Evolutionary conservation across 108 stramenopile genomes (phyloP).

Genomic region (Pinguiococcus pyrenoidosus): DNA sequence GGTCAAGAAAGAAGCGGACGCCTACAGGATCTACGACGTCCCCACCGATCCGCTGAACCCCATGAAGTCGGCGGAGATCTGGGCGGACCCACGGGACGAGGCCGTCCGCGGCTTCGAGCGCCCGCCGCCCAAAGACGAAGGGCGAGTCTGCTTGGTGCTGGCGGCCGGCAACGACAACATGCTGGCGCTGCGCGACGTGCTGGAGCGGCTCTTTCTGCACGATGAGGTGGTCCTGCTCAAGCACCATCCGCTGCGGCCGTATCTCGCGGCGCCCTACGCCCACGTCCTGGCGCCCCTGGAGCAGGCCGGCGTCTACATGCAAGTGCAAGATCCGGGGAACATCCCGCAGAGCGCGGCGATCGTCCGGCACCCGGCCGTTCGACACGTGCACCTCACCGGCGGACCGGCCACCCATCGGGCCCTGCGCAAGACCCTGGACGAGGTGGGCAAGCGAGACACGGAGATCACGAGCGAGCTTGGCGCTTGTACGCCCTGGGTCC

Average conservation of each 20-base stretch:
- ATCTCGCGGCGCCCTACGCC: background rate
- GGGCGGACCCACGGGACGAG: too few relatives aligned
- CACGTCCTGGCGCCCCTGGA: constrained; percentile 18
- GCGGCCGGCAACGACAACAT: constrained; percentile 28
- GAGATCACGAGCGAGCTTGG: constrained; percentile 31
- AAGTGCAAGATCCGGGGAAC: constrained; percentile 3
- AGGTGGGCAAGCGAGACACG: constrained; percentile 8
- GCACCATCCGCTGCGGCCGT: constrained; percentile 26
- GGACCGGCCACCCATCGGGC: constrained; percentile 21
- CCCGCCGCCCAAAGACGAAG: too few relatives aligned
- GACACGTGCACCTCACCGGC: constrained; percentile 28
- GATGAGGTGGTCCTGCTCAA: constrained; percentile 15
- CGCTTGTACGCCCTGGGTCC: constrained; percentile 28
- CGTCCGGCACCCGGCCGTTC: constrained; percentile 2
- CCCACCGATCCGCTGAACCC: too few relatives aligned
- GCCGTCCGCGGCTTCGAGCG: too few relatives aligned
- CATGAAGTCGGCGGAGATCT: too few relatives aligned
- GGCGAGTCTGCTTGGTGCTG: constrained; percentile 3
- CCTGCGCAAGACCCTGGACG: constrained; percentile 15
- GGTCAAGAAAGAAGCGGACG: too few relatives aligned
- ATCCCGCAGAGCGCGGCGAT: constrained; percentile 1
- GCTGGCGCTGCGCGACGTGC: constrained; percentile 14
- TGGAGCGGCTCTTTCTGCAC: constrained; percentile 15
- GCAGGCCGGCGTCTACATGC: constrained; percentile 9
- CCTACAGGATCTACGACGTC: too few relatives aligned